These are phyloP conservation scores for Malus hybrid DNA, from an alignment of 331 rosid genomes.

Conservation along the genomic window DNA sequence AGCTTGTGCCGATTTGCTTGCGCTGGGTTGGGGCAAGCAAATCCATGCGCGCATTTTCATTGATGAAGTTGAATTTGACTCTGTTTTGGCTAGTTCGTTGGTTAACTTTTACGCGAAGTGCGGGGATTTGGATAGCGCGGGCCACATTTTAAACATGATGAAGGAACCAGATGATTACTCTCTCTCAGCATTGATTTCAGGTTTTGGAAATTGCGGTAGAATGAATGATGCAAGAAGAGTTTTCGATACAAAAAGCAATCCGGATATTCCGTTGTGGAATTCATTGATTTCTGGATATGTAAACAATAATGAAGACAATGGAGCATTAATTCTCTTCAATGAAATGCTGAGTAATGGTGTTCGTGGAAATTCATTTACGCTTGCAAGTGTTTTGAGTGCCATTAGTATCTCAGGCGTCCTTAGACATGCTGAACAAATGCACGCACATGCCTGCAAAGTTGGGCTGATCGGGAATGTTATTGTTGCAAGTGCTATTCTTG, in stretches of 20 bases:
- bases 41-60: constrained; percentile 59
- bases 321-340: constrained; percentile 51
- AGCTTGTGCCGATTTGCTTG: constrained; percentile 51
- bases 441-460: constrained; percentile 43
- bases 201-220: constrained; percentile 56
- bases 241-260: constrained; percentile 36
- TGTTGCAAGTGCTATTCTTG: constrained; percentile 59
- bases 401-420: constrained; percentile 29
- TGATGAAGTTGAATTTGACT: constrained; percentile 44
- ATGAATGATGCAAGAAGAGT: constrained; percentile 63
- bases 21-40: constrained; percentile 64
- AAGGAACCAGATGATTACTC: constrained; percentile 72
- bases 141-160: constrained; percentile 29
- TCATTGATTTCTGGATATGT: constrained; percentile 66
- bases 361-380: constrained; percentile 40
- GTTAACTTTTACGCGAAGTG: constrained; percentile 63
- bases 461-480: constrained; percentile 47
- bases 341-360: constrained; percentile 51
- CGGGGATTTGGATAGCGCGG: constrained; percentile 60
- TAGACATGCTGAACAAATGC: constrained; percentile 46
- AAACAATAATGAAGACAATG: constrained; percentile 39
- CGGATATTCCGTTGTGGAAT: constrained; percentile 56
- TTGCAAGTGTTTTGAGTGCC: constrained; percentile 59
- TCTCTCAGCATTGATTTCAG: constrained; percentile 56
- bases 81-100: constrained; percentile 50